Conservation (phyloP, 139 green algal species). For the Chlamydomonas eustigma region DNA sequence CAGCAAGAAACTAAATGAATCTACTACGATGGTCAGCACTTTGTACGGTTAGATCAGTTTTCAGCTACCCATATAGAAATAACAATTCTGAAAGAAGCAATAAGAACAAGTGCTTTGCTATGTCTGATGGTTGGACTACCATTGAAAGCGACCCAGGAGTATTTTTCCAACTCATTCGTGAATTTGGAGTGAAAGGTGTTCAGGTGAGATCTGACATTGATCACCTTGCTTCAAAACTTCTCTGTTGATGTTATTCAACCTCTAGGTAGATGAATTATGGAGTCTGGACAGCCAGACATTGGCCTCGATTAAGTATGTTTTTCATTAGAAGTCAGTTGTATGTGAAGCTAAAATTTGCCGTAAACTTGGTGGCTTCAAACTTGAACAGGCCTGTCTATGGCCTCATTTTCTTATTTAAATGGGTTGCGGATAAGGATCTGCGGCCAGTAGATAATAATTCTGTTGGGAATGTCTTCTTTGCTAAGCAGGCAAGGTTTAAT, state of each 20-base stretch:
- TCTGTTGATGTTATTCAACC: background rate
- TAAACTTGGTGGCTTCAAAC: background rate
- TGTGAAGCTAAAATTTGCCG: background rate
- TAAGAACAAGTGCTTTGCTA: no score
- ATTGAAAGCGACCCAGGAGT: conserved; percentile 90
- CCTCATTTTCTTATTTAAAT: conserved; percentile 99
- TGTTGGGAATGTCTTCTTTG: conserved; percentile 84
- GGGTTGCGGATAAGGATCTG: conserved; percentile 65
- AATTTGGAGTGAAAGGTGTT: conserved; percentile 83
- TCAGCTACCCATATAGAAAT: no score
- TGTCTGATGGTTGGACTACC: conserved; percentile 61
- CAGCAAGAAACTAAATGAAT: no score
- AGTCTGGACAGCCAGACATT: conserved; percentile 17
- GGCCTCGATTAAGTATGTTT: conserved; percentile 5
- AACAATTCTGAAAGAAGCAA: no score
- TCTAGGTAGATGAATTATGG: background rate
- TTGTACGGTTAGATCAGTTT: no score
- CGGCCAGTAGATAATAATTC: conserved; percentile 44
- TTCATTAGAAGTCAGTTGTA: background rate
- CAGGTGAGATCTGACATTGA: conserved; percentile 50
- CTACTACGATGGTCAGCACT: no score
- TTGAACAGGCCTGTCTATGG: conserved; percentile 77
- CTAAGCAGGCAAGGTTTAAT: conserved; percentile 83
- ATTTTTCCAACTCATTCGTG: conserved; percentile 90
- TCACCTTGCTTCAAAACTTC: background rate